These are phyloP conservation scores for Hexamita inflata DNA, from an alignment of 208 protist genomes.

Conservation along the genomic window DNA sequence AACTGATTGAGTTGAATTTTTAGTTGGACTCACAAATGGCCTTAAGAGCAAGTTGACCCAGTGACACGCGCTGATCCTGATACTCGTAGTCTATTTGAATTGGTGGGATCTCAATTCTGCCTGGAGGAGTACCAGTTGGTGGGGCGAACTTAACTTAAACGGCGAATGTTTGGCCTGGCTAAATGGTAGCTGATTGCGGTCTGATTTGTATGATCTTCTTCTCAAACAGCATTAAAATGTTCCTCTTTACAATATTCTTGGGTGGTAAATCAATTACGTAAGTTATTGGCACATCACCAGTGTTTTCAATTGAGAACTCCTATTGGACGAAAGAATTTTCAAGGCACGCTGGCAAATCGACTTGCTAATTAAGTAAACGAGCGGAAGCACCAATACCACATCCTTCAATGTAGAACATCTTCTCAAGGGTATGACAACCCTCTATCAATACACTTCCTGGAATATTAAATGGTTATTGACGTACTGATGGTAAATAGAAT, in stretches of 20 bases:
- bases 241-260: not conserved
- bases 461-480: not conserved
- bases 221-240: not conserved
- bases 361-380: not conserved
- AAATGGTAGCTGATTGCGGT: not conserved
- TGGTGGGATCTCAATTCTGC: not conserved
- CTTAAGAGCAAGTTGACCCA: not conserved
- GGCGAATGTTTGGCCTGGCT: not conserved
- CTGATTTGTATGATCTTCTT: not conserved
- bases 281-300: not conserved
- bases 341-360: constrained; percentile 9
- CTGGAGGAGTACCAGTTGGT: not conserved
- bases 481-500: not conserved
- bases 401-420: not conserved
- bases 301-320: constrained; percentile 22
- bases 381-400: not conserved
- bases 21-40: not conserved
- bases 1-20: not conserved
- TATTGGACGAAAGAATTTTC: constrained; percentile 10
- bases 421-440: constrained; percentile 3
- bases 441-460: not conserved
- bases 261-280: not conserved
- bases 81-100: constrained; percentile 6
- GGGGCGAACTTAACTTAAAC: not conserved
- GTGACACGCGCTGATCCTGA: not conserved